A percentile compares a stretch with the other conserved stretches of the same genome.
phyloP scores from a whole-genome alignment of 306 rosid species.

The Castanopsis chinensis region DNA sequence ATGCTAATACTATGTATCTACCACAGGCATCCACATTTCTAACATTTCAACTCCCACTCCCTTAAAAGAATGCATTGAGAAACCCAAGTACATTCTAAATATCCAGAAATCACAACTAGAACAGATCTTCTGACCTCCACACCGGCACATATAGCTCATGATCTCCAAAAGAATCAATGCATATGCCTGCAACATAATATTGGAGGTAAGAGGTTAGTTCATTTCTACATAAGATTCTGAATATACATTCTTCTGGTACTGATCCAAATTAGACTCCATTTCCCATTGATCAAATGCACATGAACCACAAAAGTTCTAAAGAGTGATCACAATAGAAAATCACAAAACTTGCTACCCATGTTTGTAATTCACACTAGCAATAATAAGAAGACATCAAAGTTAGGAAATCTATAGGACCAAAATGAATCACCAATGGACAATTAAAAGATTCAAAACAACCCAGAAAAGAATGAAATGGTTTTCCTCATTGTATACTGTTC shows the following conservation, averaged over 20 bases:
- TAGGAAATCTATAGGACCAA: not conserved
- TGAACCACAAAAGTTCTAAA: not conserved
- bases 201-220: conserved; percentile 20
- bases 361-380: conserved; percentile 8
- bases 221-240: not conserved
- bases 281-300: conserved; percentile 5
- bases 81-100: conserved; percentile 29
- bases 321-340: conserved; percentile 10
- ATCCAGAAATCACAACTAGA: conserved; percentile 43
- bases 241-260: not conserved
- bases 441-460: not conserved
- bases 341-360: conserved; percentile 8
- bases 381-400: not conserved
- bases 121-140: conserved; percentile 52
- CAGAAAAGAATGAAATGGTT: not conserved
- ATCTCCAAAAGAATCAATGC: conserved; percentile 35
- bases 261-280: not conserved
- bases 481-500: not conserved
- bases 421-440: not conserved
- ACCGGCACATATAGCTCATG: conserved; percentile 46
- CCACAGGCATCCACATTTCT: conserved; percentile 50
- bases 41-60: conserved; percentile 38
- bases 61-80: conserved; percentile 29
- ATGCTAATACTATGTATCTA: conserved; percentile 52
- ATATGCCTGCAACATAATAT: conserved; percentile 40